Conservation (phyloP, 129 eudicot genomes). For the Flaveria ramosissima region DNA sequence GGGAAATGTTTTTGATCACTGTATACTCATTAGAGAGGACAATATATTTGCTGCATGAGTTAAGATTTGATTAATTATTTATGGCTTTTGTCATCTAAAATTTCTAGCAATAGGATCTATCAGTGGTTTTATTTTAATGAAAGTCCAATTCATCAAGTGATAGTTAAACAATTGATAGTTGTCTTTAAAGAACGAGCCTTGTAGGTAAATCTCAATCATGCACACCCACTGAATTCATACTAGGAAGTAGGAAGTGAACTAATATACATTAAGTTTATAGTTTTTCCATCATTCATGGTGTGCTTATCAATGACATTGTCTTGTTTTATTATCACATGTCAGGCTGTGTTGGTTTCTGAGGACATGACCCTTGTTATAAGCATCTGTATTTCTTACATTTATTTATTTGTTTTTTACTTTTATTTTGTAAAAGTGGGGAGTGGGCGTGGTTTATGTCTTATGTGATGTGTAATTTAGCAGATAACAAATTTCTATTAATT, state of each 20-base stretch:
- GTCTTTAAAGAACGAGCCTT: neutral
- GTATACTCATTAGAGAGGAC: neutral
- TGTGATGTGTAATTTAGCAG: neutral
- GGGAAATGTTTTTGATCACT: constrained; percentile 15
- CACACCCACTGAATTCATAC: neutral
- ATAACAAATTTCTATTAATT: neutral
- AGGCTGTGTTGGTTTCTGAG: neutral
- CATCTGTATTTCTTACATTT: neutral
- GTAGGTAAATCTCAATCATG: neutral
- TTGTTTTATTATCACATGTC: neutral
- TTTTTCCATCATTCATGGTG: neutral
- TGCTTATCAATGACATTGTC: neutral
- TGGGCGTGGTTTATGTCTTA: neutral
- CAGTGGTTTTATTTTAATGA: neutral
- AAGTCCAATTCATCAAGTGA: neutral
- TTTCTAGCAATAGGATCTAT: neutral
- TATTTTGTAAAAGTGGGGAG: neutral
- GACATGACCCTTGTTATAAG: neutral
- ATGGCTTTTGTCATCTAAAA: neutral
- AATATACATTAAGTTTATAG: neutral
- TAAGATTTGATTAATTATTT: no score
- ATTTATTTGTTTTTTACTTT: no score
- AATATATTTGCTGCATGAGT: no score
- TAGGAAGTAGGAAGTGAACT: neutral
- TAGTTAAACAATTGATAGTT: neutral